Conservation (phyloP, 2,329 filamentous ascomycete genomes). For the Ophiostoma himal-ulmi region DNA sequence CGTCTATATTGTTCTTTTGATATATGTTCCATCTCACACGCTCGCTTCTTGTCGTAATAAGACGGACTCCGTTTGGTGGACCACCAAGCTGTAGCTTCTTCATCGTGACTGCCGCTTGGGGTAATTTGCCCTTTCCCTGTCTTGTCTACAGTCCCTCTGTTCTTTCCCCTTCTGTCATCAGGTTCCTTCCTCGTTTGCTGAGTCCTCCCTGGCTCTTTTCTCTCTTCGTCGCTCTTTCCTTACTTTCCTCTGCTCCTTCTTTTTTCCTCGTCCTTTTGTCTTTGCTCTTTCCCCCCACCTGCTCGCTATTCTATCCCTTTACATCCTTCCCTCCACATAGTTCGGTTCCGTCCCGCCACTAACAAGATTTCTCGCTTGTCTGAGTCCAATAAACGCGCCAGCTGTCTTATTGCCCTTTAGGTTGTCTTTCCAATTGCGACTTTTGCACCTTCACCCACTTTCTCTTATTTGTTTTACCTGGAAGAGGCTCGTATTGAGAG, state of each 20-base stretch:
- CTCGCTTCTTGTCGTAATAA: not conserved
- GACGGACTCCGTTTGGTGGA: not conserved
- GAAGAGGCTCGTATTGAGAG: too few species aligned
- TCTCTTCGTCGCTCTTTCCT: not conserved
- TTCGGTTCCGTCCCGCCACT: not conserved
- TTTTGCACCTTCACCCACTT: not conserved
- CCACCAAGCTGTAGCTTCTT: not conserved
- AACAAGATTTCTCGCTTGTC: slow-evolving; percentile 15
- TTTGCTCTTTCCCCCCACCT: not conserved
- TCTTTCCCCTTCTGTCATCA: too few species aligned
- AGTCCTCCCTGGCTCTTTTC: not conserved
- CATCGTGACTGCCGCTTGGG: not conserved
- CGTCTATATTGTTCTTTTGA: not conserved
- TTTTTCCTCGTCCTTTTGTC: not conserved
- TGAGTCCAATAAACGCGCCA: slow-evolving; percentile 14
- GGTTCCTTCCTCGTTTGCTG: not conserved
- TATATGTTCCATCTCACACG: not conserved
- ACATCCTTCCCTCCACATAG: not conserved
- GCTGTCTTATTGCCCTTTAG: slow-evolving; percentile 9
- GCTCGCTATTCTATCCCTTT: not conserved
- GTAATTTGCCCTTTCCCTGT: not conserved
- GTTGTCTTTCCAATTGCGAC: not conserved
- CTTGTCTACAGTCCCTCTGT: not conserved
- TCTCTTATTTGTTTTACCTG: not conserved
- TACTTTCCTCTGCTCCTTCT: not conserved